phyloP scores from a whole-genome alignment of 805 yeast genomes.

The Jamesozyma gamospora region DNA sequence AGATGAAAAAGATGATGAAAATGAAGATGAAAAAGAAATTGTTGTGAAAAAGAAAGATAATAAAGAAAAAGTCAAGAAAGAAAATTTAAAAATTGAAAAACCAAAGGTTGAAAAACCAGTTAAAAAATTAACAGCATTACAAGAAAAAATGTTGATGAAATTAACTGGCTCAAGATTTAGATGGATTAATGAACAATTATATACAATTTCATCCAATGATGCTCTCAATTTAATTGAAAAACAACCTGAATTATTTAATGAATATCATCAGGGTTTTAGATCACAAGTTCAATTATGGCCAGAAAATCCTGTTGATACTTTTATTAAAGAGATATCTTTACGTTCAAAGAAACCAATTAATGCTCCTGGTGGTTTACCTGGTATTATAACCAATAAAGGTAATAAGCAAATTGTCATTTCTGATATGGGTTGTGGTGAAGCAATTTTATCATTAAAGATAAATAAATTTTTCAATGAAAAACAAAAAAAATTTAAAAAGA shows the following conservation, averaged over 20 bases:
- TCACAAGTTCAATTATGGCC: slow-evolving; percentile 97
- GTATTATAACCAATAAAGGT: slow-evolving; percentile 30
- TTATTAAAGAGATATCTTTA: slow-evolving; percentile 57
- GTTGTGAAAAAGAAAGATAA: slow-evolving; percentile 6
- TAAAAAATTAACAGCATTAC: slow-evolving; percentile 65
- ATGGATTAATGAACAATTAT: slow-evolving; percentile 97
- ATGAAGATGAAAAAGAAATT: slow-evolving; percentile 3
- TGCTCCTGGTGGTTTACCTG: slow-evolving; percentile 96
- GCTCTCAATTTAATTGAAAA: slow-evolving; percentile 65
- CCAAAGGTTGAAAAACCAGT: slow-evolving; percentile 12
- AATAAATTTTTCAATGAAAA: slow-evolving; percentile 35
- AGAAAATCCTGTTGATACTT: slow-evolving; percentile 92
- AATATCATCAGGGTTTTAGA: slow-evolving; percentile 90
- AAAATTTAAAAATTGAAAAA: neutral
- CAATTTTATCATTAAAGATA: slow-evolving; percentile 67
- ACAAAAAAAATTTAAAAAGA: slow-evolving; percentile 29
- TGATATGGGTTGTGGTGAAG: slow-evolving; percentile 99
- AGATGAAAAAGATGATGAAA: slow-evolving; percentile 13
- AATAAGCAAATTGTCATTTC: slow-evolving; percentile 65
- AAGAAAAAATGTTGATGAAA: slow-evolving; percentile 91
- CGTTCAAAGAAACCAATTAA: slow-evolving; percentile 60
- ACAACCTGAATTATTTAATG: slow-evolving; percentile 85
- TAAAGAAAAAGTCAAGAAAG: slow-evolving; percentile 6
- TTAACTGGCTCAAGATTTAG: slow-evolving; percentile 91
- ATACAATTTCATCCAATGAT: slow-evolving; percentile 69